Percentiles rank a stretch among this genome's conserved stretches.
These are phyloP conservation scores for Panaeolus papilionaceus DNA, from an alignment of 768 basidiomycete genomes.

Conservation along the genomic window DNA sequence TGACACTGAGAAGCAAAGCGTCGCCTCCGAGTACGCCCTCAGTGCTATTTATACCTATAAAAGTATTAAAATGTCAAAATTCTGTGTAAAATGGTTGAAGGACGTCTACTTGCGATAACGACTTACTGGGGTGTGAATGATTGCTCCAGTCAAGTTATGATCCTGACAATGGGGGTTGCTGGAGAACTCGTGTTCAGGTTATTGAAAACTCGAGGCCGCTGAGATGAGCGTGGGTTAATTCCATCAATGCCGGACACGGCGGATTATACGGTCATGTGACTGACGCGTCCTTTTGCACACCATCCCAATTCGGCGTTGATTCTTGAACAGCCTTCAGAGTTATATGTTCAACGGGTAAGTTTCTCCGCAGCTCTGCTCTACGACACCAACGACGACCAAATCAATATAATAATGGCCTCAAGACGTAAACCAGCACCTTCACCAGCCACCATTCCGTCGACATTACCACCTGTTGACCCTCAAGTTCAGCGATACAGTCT, in stretches of 20 bases:
- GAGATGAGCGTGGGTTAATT: constrained; percentile 15
- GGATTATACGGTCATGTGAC: constrained; percentile 32
- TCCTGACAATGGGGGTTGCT: background rate
- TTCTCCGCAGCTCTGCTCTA: background rate
- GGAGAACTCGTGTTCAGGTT: constrained; percentile 9
- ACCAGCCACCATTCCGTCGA: constrained; percentile 26
- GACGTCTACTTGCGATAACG: background rate
- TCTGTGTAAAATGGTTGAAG: background rate
- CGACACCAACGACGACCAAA: constrained; percentile 13
- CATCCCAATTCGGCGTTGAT: constrained; percentile 1
- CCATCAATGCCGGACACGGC: background rate
- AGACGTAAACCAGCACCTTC: constrained; percentile 42
- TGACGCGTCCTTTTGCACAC: constrained; percentile 27
- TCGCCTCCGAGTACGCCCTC: background rate
- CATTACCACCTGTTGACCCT: constrained; percentile 31
- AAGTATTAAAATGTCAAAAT: background rate
- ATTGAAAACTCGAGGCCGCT: constrained; percentile 5
- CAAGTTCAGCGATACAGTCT: constrained; percentile 39
- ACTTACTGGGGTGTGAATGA: background rate
- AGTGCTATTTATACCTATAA: background rate
- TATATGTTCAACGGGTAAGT: background rate
- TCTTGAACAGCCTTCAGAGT: background rate
- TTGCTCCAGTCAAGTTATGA: constrained; percentile 2
- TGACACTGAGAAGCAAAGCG: background rate
- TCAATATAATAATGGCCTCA: constrained; percentile 29